A percentile compares a stretch with the other conserved stretches of the same genome.
Conservation (phyloP, 257 asterid genomes). For the Jacaranda mimosifolia region DNA sequence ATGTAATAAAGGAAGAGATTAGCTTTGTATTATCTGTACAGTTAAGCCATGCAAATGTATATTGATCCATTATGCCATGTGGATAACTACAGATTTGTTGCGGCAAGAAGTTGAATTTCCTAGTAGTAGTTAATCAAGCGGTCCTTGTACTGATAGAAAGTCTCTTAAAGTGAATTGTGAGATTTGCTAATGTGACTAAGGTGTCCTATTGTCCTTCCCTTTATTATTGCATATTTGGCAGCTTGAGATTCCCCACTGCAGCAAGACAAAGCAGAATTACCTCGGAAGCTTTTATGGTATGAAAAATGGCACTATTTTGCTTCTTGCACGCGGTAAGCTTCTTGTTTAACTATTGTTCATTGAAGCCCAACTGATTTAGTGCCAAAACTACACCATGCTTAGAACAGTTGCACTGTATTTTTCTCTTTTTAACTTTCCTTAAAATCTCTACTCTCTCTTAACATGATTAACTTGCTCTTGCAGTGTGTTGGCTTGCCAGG, state of each 20-base stretch:
- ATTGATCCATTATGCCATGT: not conserved
- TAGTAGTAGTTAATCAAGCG: not conserved
- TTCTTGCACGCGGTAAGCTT: not conserved
- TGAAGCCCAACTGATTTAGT: not conserved
- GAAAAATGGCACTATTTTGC: not conserved
- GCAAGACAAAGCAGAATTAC: not conserved
- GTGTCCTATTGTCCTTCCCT: not conserved
- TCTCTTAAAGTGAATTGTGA: not conserved
- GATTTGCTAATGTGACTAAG: constrained; percentile 10
- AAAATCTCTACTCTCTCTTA: not conserved
- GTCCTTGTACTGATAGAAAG: not conserved
- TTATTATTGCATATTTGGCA: not conserved
- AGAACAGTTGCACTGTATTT: too few species aligned
- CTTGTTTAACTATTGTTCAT: not conserved
- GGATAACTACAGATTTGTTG: not conserved
- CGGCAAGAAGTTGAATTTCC: too few species aligned
- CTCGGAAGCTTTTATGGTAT: not conserved
- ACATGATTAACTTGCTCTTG: not conserved
- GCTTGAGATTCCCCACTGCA: not conserved
- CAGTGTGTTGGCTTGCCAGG: not conserved
- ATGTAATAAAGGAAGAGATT: not conserved
- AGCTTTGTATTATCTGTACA: constrained; percentile 4
- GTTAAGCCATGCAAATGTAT: not conserved
- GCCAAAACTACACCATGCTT: not conserved
- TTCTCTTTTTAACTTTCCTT: not conserved